Conservation (phyloP, 495 filamentous ascomycete species). For the Aspergillus campestris region DNA sequence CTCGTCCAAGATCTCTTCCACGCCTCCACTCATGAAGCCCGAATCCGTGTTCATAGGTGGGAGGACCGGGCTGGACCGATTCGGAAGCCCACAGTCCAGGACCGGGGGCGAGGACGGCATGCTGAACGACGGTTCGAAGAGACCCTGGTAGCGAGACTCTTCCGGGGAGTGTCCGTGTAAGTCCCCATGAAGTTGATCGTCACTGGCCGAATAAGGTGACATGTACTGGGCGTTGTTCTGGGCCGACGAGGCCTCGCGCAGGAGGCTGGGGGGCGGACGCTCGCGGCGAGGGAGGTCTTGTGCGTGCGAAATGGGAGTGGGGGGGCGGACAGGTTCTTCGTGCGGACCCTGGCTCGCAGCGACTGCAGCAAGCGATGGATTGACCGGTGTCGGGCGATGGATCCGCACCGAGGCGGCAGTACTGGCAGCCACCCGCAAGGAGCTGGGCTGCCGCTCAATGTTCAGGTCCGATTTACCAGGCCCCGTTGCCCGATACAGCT, state of each 20-base stretch:
- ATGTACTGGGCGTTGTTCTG: slow-evolving; percentile 27
- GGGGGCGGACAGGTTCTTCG: slow-evolving; percentile 73
- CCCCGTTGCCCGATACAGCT: slow-evolving; percentile 59
- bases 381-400: slow-evolving; percentile 63
- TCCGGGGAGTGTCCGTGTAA: slow-evolving; percentile 34
- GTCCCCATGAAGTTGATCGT: slow-evolving; percentile 26
- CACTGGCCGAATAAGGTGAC: slow-evolving; percentile 41
- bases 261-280: slow-evolving; percentile 26
- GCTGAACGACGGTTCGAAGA: slow-evolving; percentile 43
- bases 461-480: slow-evolving; percentile 58
- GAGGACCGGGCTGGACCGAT: slow-evolving; percentile 65
- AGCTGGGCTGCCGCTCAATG: slow-evolving; percentile 60
- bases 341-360: slow-evolving; percentile 40
- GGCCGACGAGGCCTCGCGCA: slow-evolving; percentile 35
- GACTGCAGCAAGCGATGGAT: slow-evolving; percentile 39
- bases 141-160: slow-evolving; percentile 37
- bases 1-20: slow-evolving; percentile 52
- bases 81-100: slow-evolving; percentile 46
- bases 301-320: slow-evolving; percentile 63
- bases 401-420: slow-evolving; percentile 81
- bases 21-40: slow-evolving; percentile 69
- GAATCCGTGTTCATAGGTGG: slow-evolving; percentile 60
- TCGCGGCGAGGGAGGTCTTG: slow-evolving; percentile 25
- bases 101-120: slow-evolving; percentile 77
- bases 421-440: slow-evolving; percentile 79